A percentile compares a stretch with the other conserved stretches of the same genome.
phyloP scores from a whole-genome alignment of 192 early-diverging fungal species.

The Coemansia sp. region DNA sequence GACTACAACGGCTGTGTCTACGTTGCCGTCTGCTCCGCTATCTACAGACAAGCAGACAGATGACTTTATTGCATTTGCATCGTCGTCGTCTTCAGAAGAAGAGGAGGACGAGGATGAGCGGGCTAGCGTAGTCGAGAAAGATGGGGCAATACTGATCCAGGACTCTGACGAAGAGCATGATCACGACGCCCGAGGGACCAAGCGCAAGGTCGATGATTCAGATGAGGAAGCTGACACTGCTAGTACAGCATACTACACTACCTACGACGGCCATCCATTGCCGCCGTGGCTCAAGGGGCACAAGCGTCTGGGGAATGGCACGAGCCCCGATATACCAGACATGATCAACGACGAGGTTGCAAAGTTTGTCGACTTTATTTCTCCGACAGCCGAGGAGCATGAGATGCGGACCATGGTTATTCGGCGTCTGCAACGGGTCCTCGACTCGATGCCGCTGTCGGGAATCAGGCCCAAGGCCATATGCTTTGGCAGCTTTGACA shows the following conservation, averaged over 20 bases:
- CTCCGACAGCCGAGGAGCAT: slow-evolving; percentile 80
- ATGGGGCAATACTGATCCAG: not conserved
- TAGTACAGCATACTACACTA: slow-evolving; percentile 12
- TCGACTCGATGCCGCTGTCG: slow-evolving; percentile 35
- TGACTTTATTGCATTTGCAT: not conserved
- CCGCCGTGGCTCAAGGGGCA: slow-evolving; percentile 47
- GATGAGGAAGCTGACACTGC: not conserved
- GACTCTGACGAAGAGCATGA: slow-evolving; percentile 7
- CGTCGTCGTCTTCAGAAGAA: not conserved
- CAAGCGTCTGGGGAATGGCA: slow-evolving; percentile 29
- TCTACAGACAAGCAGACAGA: not conserved
- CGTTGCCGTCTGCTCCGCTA: not conserved
- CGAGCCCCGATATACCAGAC: slow-evolving; percentile 40
- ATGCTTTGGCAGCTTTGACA: slow-evolving; percentile 90
- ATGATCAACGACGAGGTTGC: slow-evolving; percentile 64
- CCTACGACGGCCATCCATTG: slow-evolving; percentile 43
- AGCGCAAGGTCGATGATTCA: slow-evolving; percentile 9
- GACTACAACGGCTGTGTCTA: not conserved
- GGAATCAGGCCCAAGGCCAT: slow-evolving; percentile 24
- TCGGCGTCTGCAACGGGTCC: slow-evolving; percentile 55
- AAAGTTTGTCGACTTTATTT: slow-evolving; percentile 75
- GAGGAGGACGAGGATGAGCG: slow-evolving; percentile 3
- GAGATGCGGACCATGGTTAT: slow-evolving; percentile 71
- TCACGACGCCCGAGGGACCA: not conserved
- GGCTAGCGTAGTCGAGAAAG: too few species aligned